Base-by-base conservation (phyloP, 139 green algal genomes). In the Chlorella sp. region DNA sequence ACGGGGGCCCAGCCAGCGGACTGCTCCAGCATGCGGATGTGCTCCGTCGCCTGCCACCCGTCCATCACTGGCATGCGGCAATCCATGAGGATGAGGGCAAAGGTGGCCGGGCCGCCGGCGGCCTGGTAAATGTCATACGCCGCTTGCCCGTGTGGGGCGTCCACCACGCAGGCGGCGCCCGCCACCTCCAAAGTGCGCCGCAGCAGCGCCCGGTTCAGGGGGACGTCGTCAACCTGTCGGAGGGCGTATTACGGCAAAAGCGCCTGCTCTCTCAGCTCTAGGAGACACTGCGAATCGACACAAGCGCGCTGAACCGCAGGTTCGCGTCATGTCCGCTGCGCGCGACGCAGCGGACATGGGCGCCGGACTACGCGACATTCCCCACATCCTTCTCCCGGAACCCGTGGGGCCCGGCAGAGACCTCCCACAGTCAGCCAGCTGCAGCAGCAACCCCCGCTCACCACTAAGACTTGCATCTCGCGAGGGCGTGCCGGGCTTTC, bases 151-250 rank as follows among this genome's bases (percentile, higher is more conserved):
- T 57, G 24, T 1, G 61, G 26, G 1, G 84, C 84, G 28, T 88
- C 84, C 3, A 80, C 39, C 3, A 88, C n/a, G 0, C 3, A 30
- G 16, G 68, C 26, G 0, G 60, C 61, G 11, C 68, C 84, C 16
- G 84, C 84, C 12, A 18, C 66, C 9, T 40, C 30, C 0, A 87
- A 26, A 26, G 69, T 61, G 39, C 68, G 28, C 39, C 84, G 64
- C 11, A 88, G 48, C 66, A 88, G 21, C 3, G 39, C 30, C 5
- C 84, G 39, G 68, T 88, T 88, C 14, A 88, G 42, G 16, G 42
- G n/a, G 30, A 53, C 48, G 22, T 88, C 84, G 18, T 88, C 84
- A 30, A 88, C 84, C 84, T 88, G 84, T 57, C 9, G 71, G 64
- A n/a, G 22, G 11, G 11, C 39, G 71, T n/a, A 14, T 37, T 30